Evolutionary conservation across 306 rosid genomes (phyloP).

Genomic region (Dryas octopetala): DNA sequence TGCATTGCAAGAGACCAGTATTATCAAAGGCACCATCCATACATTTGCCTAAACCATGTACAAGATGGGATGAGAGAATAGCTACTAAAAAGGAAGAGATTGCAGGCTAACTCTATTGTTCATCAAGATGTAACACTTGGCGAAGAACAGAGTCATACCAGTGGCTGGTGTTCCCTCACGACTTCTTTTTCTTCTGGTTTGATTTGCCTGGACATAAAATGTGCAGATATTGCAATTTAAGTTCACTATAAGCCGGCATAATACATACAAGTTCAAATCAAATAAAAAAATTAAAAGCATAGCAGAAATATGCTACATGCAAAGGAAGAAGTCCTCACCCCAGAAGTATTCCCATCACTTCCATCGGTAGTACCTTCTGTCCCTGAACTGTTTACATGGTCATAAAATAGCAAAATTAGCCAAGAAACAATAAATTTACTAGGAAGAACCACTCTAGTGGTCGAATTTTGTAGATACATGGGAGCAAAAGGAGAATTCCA

Average conservation of each 20-base stretch:
- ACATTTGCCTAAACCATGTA: not conserved
- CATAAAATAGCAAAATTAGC: slow-evolving; percentile 32
- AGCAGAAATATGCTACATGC: slow-evolving; percentile 6
- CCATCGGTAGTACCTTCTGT: slow-evolving; percentile 84
- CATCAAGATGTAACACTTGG: slow-evolving; percentile 32
- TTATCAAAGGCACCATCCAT: not conserved
- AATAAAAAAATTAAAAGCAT: slow-evolving; percentile 8
- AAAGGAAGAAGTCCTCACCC: slow-evolving; percentile 51
- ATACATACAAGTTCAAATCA: slow-evolving; percentile 19
- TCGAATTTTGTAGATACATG: slow-evolving; percentile 1
- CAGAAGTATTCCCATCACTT: slow-evolving; percentile 72
- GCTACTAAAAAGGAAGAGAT: slow-evolving; percentile 12
- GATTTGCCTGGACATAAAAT: slow-evolving; percentile 64
- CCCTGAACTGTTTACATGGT: slow-evolving; percentile 53
- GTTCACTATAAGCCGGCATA: slow-evolving; percentile 19
- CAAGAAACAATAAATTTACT: not conserved
- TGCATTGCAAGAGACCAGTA: too few species aligned
- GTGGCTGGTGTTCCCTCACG: slow-evolving; percentile 70
- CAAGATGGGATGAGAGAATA: slow-evolving; percentile 3
- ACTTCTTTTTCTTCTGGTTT: slow-evolving; percentile 74
- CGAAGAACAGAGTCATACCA: slow-evolving; percentile 54
- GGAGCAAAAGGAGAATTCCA: not conserved
- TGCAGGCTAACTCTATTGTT: slow-evolving; percentile 26
- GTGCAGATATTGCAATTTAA: slow-evolving; percentile 28
- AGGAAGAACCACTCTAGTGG: slow-evolving; percentile 15